These are phyloP conservation scores for Volutella citrinella DNA, from an alignment of 2,329 filamentous ascomycete genomes.

Conservation along the genomic window DNA sequence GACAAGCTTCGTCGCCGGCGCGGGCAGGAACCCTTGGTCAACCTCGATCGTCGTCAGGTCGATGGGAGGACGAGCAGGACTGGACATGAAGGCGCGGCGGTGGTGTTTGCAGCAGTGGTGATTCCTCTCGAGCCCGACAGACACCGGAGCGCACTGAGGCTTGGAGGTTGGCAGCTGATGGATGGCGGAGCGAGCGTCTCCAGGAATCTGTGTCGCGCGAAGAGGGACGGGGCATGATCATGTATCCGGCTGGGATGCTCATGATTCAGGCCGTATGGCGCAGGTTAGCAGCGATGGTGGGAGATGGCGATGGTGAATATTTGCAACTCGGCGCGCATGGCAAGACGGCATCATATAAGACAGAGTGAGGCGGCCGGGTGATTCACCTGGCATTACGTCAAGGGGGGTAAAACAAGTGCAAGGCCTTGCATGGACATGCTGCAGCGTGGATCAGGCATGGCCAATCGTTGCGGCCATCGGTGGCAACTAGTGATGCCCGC, in stretches of 20 bases:
- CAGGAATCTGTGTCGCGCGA: too few species aligned
- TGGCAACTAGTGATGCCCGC: too few species aligned
- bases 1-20: slow-evolving; percentile 43
- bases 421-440: too few species aligned
- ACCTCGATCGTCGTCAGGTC: slow-evolving; percentile 25
- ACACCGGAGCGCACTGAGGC: too few species aligned
- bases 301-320: slow-evolving; percentile 7
- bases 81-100: slow-evolving; percentile 20
- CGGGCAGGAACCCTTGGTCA: slow-evolving; percentile 34
- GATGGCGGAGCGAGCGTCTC: too few species aligned
- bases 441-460: too few species aligned
- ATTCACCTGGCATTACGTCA: slow-evolving; percentile 15
- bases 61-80: slow-evolving; percentile 9
- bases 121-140: too few species aligned
- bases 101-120: too few species aligned
- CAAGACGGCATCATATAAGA: too few species aligned
- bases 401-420: too few species aligned
- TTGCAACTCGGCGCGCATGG: slow-evolving; percentile 2
- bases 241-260: background rate
- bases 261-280: slow-evolving; percentile 10
- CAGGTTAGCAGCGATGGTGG: background rate
- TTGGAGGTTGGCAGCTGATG: too few species aligned
- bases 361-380: slow-evolving; percentile 4
- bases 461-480: too few species aligned
- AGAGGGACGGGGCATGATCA: slow-evolving; percentile 14